Evolutionary conservation across 2,329 filamentous ascomycete species (phyloP).

Genomic region (Phyllosticta citrichinensis): DNA sequence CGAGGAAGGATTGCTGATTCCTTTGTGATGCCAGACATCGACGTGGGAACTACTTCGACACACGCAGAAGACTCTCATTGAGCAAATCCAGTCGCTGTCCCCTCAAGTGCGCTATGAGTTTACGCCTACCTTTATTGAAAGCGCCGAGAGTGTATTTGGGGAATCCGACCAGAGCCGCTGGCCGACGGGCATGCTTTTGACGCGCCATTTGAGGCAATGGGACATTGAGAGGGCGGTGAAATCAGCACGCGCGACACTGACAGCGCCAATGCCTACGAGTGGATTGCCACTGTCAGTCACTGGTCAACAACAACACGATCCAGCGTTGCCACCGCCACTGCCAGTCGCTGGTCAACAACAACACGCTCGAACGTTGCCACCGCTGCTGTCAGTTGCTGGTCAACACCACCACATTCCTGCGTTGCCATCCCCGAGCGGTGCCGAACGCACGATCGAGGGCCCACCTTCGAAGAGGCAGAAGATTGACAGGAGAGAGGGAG

Average conservation of each 20-base stretch:
- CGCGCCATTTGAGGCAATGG: background rate
- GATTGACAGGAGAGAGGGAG: too few species aligned
- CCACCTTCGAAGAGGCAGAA: too few species aligned
- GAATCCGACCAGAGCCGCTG: background rate
- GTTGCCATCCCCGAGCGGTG: too few species aligned
- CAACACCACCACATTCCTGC: too few species aligned
- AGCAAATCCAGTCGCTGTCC: background rate
- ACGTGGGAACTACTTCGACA: background rate
- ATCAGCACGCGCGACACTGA: background rate
- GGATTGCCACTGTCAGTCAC: too few species aligned
- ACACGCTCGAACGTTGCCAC: too few species aligned
- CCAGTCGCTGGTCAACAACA: too few species aligned
- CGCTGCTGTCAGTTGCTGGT: too few species aligned
- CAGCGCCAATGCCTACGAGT: too few species aligned
- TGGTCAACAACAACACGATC: too few species aligned
- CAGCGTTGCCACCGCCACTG: too few species aligned
- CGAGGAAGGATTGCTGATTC: background rate
- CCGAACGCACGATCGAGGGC: too few species aligned
- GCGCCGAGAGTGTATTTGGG: background rate
- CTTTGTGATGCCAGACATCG: background rate
- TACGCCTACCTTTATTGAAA: background rate
- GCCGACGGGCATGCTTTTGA: background rate
- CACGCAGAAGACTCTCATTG: background rate
- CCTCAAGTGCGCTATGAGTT: background rate
- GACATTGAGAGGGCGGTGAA: background rate